These are phyloP conservation scores for Hanseniaspora gamundiae DNA, from an alignment of 1,139 yeast species.

Conservation along the genomic window DNA sequence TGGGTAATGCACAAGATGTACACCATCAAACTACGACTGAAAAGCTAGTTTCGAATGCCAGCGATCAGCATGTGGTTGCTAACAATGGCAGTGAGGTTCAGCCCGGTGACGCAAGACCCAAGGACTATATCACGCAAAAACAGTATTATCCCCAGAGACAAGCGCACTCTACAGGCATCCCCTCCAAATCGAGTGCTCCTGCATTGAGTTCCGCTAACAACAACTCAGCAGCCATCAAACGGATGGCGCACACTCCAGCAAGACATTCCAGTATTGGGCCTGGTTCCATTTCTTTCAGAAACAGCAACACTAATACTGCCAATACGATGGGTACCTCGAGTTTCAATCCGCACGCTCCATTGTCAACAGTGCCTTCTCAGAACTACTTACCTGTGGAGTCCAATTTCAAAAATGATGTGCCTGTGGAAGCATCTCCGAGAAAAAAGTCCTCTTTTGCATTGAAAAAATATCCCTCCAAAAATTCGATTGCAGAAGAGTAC, in stretches of 20 bases:
- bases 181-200: not conserved
- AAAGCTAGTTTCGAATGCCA: not conserved
- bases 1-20: not conserved
- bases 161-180: not conserved
- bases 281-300: conserved; percentile 10
- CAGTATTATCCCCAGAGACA: not conserved
- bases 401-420: not conserved
- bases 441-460: conserved; percentile 5
- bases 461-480: conserved; percentile 8
- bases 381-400: not conserved
- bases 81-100: too few species aligned
- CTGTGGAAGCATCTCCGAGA: not conserved
- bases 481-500: conserved; percentile 7
- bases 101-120: too few species aligned
- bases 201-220: not conserved
- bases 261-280: conserved; percentile 25
- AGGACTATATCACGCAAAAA: not conserved
- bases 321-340: conserved; percentile 14
- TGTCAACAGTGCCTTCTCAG: not conserved
- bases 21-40: not conserved
- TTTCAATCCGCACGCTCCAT: conserved; percentile 7
- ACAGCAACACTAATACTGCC: conserved; percentile 9
- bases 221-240: conserved; percentile 7
- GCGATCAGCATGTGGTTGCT: too few species aligned
- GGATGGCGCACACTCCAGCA: conserved; percentile 5